Percentiles rank a stretch among this genome's conserved stretches.
phyloP scores from a whole-genome alignment of 2,329 filamentous ascomycete genomes.

The Scopulariopsis brevicaulis region DNA sequence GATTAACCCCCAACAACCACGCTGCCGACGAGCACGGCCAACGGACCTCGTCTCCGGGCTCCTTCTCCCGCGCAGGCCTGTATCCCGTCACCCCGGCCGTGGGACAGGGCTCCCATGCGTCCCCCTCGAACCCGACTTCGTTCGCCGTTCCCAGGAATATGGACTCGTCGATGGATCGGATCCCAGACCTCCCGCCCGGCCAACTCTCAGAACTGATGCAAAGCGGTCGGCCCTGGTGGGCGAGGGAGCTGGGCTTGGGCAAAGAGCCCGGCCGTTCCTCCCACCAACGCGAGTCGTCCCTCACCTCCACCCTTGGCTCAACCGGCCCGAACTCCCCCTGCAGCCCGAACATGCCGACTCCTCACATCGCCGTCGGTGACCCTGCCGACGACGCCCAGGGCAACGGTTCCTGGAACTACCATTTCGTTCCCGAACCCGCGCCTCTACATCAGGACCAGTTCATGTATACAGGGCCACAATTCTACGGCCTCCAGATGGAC shows the following conservation, averaged over 20 bases:
- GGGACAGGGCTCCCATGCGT: neutral
- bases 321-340: constrained; percentile 49
- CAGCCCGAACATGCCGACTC: constrained; percentile 41
- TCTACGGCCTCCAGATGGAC: constrained; percentile 15
- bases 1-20: neutral
- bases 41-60: neutral
- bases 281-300: constrained; percentile 49
- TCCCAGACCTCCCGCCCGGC: constrained; percentile 1
- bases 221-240: neutral
- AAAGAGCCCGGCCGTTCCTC: neutral
- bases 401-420: constrained; percentile 5
- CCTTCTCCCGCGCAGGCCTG: neutral
- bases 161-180: constrained; percentile 1
- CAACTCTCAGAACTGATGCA: constrained; percentile 2
- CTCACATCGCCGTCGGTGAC: constrained; percentile 44
- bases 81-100: neutral
- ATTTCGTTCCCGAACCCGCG: neutral
- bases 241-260: neutral
- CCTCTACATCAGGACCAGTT: neutral
- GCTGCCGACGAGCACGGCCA: neutral
- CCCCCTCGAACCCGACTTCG: neutral
- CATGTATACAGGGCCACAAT: neutral
- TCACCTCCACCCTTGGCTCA: constrained; percentile 45
- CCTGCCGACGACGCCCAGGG: constrained; percentile 30
- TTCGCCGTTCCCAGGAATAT: constrained; percentile 3